Conservation (phyloP, 2,329 filamentous ascomycete species). For the Aspergillus hiratsukae region DNA sequence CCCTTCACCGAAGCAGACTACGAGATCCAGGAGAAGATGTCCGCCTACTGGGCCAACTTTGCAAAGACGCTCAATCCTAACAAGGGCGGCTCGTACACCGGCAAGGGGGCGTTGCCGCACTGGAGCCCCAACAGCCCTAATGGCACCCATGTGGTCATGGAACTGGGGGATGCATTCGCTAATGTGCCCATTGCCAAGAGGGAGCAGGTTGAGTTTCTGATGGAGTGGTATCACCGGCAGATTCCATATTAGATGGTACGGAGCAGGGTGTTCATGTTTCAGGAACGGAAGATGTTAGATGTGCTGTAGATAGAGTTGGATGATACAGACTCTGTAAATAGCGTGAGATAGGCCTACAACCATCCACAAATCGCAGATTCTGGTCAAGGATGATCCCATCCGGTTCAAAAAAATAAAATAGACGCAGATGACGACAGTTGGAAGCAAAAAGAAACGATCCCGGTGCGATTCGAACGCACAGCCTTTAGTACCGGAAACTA, state of each 20-base stretch:
- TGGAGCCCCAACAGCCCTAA: conserved; percentile 20
- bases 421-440: too few relatives aligned
- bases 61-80: conserved; percentile 29
- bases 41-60: conserved; percentile 34
- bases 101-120: conserved; percentile 12
- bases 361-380: too few relatives aligned
- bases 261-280: too few relatives aligned
- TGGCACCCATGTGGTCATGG: conserved; percentile 18
- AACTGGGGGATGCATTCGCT: conserved; percentile 17
- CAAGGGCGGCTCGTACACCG: conserved; percentile 14
- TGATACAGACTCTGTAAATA: too few relatives aligned
- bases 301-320: background rate
- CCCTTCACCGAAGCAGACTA: conserved; percentile 9
- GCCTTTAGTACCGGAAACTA: conserved; percentile 36
- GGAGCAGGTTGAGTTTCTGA: conserved; percentile 16
- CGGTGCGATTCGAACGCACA: conserved; percentile 34
- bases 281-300: too few relatives aligned
- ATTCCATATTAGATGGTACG: background rate
- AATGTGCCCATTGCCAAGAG: conserved; percentile 18
- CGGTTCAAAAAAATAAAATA: too few relatives aligned
- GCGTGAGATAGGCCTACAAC: too few relatives aligned
- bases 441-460: conserved; percentile 15
- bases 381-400: too few relatives aligned
- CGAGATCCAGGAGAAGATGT: conserved; percentile 21
- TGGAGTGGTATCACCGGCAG: conserved; percentile 21